A percentile compares a stretch with the other conserved stretches of the same genome.
Conservation (phyloP, 2,329 filamentous ascomycete species). For the Teratosphaeriaceae sp. region DNA sequence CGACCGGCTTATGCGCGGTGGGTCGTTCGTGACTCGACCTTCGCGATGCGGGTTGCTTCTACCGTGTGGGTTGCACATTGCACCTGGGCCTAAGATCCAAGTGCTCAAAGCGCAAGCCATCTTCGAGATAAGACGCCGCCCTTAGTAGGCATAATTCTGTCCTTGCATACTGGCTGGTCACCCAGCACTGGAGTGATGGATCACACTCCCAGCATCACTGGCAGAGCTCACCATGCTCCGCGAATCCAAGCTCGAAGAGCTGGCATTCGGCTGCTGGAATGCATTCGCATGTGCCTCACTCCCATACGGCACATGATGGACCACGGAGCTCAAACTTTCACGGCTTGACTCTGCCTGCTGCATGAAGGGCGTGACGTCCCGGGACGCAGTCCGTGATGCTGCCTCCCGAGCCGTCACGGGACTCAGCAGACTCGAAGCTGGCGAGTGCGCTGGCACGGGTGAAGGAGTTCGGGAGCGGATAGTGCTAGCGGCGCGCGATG, state of each 20-base stretch:
- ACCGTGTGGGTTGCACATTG: no score
- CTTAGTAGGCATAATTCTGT: no score
- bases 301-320: constrained; percentile 12
- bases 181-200: constrained; percentile 20
- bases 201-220: constrained; percentile 24
- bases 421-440: constrained; percentile 17
- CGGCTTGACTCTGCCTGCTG: constrained; percentile 15
- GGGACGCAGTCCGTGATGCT: constrained; percentile 12
- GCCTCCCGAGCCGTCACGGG: constrained; percentile 23
- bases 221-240: constrained; percentile 16
- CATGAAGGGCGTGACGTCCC: constrained; percentile 15
- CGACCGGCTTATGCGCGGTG: no score
- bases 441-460: constrained; percentile 9
- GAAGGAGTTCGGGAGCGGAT: constrained; percentile 10
- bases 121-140: no score
- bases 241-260: constrained; percentile 9
- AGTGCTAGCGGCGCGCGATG: not conserved
- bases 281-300: constrained; percentile 2
- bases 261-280: not conserved
- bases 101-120: no score
- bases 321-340: constrained; percentile 22
- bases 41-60: no score
- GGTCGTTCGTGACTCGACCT: no score
- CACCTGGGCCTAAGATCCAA: no score
- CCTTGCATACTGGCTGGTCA: not conserved